A percentile compares a stretch with the other conserved stretches of the same genome.
Conservation (phyloP, 1,284 basidiomycete species). For the Pterulicium gracile region DNA sequence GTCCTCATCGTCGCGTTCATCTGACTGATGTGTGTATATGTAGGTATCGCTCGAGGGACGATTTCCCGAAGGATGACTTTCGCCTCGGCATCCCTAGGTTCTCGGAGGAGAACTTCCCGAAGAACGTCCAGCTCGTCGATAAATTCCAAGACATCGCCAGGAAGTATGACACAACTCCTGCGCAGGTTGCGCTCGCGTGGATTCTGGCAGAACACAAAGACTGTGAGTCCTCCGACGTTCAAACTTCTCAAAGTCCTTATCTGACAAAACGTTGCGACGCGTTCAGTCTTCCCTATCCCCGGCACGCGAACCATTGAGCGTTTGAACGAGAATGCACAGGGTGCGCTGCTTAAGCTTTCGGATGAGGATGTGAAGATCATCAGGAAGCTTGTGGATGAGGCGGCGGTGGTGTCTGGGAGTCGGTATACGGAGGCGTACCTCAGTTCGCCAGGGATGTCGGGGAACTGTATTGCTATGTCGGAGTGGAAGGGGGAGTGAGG, state of each 20-base stretch:
- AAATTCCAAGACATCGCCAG: conserved; percentile 19
- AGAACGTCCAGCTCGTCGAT: conserved; percentile 27
- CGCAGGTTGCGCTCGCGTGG: conserved; percentile 42
- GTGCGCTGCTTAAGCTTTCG: conserved; percentile 16
- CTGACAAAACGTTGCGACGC: neutral
- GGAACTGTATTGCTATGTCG: neutral
- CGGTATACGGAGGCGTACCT: neutral
- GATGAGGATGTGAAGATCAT: conserved; percentile 19
- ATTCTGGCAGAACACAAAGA: conserved; percentile 22
- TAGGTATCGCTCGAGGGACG: conserved; percentile 15
- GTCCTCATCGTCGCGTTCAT: conserved; percentile 11
- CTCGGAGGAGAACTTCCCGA: conserved; percentile 31
- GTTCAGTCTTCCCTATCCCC: conserved; percentile 19
- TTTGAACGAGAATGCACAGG: conserved; percentile 21
- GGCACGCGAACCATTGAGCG: conserved; percentile 15
- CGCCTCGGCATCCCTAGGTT: conserved; percentile 15
- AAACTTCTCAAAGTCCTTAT: neutral
- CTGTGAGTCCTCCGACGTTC: conserved; percentile 10
- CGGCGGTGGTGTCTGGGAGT: conserved; percentile 4
- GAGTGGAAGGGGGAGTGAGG: neutral
- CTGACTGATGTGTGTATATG: neutral
- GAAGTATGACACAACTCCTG: conserved; percentile 25
- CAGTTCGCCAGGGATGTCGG: neutral
- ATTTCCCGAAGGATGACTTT: conserved; percentile 15
- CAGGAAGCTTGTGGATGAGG: conserved; percentile 14